A percentile compares a stretch with the other conserved stretches of the same genome.
These are phyloP conservation scores for Udeniomyces megalosporus DNA, from an alignment of 768 basidiomycete genomes.

Conservation along the genomic window DNA sequence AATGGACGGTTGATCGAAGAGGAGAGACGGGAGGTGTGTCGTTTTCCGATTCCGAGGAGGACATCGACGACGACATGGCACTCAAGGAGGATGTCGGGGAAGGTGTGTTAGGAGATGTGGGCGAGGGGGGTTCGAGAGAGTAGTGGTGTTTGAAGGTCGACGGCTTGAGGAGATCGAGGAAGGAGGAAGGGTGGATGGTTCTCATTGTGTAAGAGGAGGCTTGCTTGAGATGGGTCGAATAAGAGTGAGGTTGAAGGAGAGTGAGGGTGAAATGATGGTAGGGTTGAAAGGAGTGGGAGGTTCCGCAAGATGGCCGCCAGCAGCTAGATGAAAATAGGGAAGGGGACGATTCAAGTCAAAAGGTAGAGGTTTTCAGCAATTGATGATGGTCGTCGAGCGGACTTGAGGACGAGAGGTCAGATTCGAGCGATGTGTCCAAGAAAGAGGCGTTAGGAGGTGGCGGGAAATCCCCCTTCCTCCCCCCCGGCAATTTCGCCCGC, in stretches of 20 bases:
- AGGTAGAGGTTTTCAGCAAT: too few relatives aligned
- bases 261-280: not conserved
- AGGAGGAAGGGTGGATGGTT: not conserved
- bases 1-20: not conserved
- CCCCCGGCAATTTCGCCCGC: too few relatives aligned
- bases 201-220: not conserved
- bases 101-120: not conserved
- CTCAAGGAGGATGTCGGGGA: not conserved
- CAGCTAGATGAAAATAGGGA: too few relatives aligned
- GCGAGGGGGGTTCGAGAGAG: not conserved
- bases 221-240: too few relatives aligned
- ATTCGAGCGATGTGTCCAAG: not conserved
- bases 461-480: too few relatives aligned
- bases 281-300: not conserved
- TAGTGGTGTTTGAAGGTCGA: not conserved
- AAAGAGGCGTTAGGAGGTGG: too few relatives aligned
- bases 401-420: not conserved
- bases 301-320: too few relatives aligned
- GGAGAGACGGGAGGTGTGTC: slow-evolving; percentile 1
- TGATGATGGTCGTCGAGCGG: not conserved
- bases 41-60: not conserved
- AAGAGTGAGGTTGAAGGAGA: not conserved
- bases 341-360: too few relatives aligned
- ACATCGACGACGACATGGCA: not conserved
- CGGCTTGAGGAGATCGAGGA: not conserved